A percentile compares a stretch with the other conserved stretches of the same genome.
Evolutionary conservation across 768 basidiomycete species (phyloP).

Genomic region (Strobilomyces echinocephalus): DNA sequence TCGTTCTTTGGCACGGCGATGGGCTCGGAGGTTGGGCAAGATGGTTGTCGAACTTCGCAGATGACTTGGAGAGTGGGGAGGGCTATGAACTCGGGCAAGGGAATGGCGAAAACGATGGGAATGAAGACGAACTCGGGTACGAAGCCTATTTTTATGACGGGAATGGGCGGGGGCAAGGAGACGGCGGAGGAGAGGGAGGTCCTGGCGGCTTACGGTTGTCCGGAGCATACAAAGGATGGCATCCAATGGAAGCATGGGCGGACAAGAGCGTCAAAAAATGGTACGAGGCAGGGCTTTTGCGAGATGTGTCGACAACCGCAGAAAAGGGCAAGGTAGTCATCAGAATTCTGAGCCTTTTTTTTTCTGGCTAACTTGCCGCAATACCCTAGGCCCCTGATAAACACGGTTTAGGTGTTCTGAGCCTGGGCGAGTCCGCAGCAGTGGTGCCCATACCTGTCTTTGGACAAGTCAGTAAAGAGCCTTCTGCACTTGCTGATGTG

Average conservation of each 20-base stretch:
- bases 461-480: slow-evolving; percentile 19
- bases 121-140: slow-evolving; percentile 83
- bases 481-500: slow-evolving; percentile 21
- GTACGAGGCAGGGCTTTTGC: slow-evolving; percentile 72
- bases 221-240: slow-evolving; percentile 91
- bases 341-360: not conserved
- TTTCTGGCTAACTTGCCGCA: slow-evolving; percentile 15
- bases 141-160: slow-evolving; percentile 85
- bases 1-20: slow-evolving; percentile 90
- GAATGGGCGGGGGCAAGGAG: slow-evolving; percentile 68
- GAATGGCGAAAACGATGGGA: slow-evolving; percentile 59
- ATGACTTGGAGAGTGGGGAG: slow-evolving; percentile 88
- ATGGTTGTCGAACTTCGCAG: slow-evolving; percentile 88
- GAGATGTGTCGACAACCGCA: slow-evolving; percentile 38
- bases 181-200: slow-evolving; percentile 73
- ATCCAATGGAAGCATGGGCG: slow-evolving; percentile 88
- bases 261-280: slow-evolving; percentile 84
- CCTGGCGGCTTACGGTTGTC: slow-evolving; percentile 66
- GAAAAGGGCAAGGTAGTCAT: slow-evolving; percentile 49
- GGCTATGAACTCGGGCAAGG: slow-evolving; percentile 72
- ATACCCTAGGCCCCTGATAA: slow-evolving; percentile 39
- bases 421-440: slow-evolving; percentile 41
- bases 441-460: slow-evolving; percentile 65
- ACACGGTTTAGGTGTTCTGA: slow-evolving; percentile 40
- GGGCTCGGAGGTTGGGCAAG: slow-evolving; percentile 90